Evolutionary conservation across 106 monocot species (phyloP), one percentile per base, ranked within the genome.

Genomic region (Dendrobium nobile): DNA sequence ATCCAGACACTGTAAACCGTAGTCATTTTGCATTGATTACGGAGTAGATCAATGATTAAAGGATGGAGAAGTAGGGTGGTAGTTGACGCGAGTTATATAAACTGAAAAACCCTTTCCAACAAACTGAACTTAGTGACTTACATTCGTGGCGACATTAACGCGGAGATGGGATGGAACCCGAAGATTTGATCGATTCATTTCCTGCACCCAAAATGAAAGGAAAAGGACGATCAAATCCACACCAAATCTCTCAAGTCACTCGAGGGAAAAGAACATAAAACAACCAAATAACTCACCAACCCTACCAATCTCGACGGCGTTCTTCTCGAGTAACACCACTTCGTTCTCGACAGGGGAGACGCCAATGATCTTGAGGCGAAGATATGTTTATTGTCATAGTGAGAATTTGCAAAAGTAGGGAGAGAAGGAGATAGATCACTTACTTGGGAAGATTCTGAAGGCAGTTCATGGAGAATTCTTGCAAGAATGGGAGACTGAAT

Each of bases 401-500:
- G 33, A 67, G 45, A 77, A 16, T 43, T 0, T 45, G 43, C 56
- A 55, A 16, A 44, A 41, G 70, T 7, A 11, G 2, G 40, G 11
- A 1, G 27, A 48, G 22, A 48, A 33, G 47, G 33, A 47, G 3
- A 76, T 0, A 1, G 33, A 13, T 11, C 55, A 73, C 79, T 27
- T 3, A 90, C 87, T 76, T 82, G 15, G 80, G 75, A 37, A 87
- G 79, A 40, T 22, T 85, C 76, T 81, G 87, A 37, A 85, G 74
- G 77, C 85, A 85, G 79, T 81, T 85, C 87, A 90, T 90, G 56
- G 22, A 6, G 59, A 67, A 67, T 33, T 16, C 17, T n/a, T 28
- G 41, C 3, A 7, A 74, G 41, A 58, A 64, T 24, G 16, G 42
- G 65, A 44, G 74, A 33, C 70, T 37, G 13, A 37, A 4, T 37